Percentiles rank a stretch among this genome's conserved stretches.
phyloP scores from a whole-genome alignment of 768 basidiomycete species.

The Suillus decipiens region DNA sequence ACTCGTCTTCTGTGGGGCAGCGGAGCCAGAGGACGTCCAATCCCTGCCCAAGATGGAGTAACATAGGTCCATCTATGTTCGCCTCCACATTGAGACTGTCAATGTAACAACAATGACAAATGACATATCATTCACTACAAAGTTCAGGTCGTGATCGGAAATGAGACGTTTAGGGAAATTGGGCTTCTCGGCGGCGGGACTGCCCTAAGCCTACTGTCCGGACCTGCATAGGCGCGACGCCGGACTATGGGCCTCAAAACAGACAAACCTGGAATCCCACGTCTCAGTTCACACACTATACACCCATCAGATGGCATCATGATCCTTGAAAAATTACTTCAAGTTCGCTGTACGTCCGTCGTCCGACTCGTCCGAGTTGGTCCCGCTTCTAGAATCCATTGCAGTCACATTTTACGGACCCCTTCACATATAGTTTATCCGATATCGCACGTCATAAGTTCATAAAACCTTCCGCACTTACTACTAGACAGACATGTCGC shows the following conservation, averaged over 20 bases:
- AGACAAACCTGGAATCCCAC: slow-evolving; percentile 77
- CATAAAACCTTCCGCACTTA: neutral
- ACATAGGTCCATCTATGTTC: slow-evolving; percentile 54
- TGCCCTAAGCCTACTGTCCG: neutral
- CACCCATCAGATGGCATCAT: no score
- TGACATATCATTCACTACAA: slow-evolving; percentile 65
- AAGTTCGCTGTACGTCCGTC: neutral
- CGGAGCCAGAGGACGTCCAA: slow-evolving; percentile 83
- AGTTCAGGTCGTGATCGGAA: slow-evolving; percentile 52
- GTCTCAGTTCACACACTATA: slow-evolving; percentile 34
- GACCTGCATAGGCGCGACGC: neutral
- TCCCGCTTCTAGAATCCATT: neutral
- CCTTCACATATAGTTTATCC: no score
- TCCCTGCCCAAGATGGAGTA: slow-evolving; percentile 90
- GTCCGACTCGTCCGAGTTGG: no score
- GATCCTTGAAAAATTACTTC: no score
- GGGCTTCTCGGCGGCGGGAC: neutral
- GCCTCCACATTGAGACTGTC: neutral
- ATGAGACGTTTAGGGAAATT: slow-evolving; percentile 21
- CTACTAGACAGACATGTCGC: neutral
- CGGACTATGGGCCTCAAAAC: slow-evolving; percentile 8
- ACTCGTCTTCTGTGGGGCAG: slow-evolving; percentile 91
- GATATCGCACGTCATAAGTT: no score
- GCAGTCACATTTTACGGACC: neutral
- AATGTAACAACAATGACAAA: neutral